phyloP scores from a whole-genome alignment of 805 yeast species.

The Spathaspora girioi region DNA sequence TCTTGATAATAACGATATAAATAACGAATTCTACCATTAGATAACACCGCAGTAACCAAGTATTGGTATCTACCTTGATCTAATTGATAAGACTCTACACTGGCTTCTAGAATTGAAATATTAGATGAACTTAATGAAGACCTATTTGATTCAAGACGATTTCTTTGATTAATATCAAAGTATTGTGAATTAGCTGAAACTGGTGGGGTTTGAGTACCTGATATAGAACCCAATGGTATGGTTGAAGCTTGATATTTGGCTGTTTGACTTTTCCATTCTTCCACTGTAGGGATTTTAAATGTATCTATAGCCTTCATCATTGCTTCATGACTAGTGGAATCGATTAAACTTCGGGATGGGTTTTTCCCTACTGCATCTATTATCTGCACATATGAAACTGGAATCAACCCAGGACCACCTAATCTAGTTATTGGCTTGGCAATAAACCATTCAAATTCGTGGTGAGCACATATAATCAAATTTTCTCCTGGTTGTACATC shows the following conservation, averaged over 20 bases:
- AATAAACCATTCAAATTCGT: conserved; percentile 94
- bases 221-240: conserved; percentile 59
- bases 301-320: conserved; percentile 49
- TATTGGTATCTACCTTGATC: conserved; percentile 91
- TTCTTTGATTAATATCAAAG: conserved; percentile 20
- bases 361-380: conserved; percentile 59
- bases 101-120: conserved; percentile 51
- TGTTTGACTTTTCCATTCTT: conserved; percentile 89
- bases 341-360: conserved; percentile 37
- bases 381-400: conserved; percentile 83
- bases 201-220: conserved; percentile 26
- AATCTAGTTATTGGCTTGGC: conserved; percentile 93
- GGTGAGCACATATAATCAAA: conserved; percentile 92
- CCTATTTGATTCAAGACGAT: conserved; percentile 18
- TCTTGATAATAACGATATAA: conserved; percentile 92
- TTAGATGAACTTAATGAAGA: conserved; percentile 28
- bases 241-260: conserved; percentile 91
- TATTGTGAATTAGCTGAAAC: conserved; percentile 34
- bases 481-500: conserved; percentile 83
- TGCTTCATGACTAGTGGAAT: conserved; percentile 45
- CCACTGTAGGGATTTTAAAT: conserved; percentile 84
- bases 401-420: conserved; percentile 97
- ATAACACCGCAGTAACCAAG: conserved; percentile 61
- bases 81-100: conserved; percentile 74
- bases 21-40: conserved; percentile 65